Evolutionary conservation across 352 stramenopile species (phyloP).

Genomic region (Peronospora belbahrii): DNA sequence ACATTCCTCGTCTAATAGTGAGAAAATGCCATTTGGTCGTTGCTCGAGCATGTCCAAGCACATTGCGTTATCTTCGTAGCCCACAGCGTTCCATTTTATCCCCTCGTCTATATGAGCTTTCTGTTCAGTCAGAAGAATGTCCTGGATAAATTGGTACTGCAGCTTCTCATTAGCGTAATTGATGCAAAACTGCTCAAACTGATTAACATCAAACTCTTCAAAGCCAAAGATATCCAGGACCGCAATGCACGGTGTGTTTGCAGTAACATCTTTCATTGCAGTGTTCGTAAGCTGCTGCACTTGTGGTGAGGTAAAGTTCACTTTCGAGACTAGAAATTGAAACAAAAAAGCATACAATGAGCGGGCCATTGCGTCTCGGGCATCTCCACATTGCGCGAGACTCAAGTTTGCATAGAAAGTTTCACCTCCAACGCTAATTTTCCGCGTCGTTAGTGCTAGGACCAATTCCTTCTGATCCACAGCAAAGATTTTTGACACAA

Average conservation of each 20-base stretch:
- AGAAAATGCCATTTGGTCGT: conserved; percentile 67
- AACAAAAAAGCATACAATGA: conserved; percentile 82
- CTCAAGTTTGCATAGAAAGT: conserved; percentile 59
- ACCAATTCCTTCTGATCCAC: conserved; percentile 44
- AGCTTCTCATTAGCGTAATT: conserved; percentile 81
- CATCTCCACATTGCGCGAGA: conserved; percentile 54
- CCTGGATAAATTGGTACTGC: conserved; percentile 78
- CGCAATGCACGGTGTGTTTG: conserved; percentile 46
- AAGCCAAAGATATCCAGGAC: conserved; percentile 90
- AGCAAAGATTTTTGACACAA: conserved; percentile 34
- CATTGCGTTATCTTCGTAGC: conserved; percentile 66
- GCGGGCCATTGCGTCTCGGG: conserved; percentile 62
- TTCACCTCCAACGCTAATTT: conserved; percentile 63
- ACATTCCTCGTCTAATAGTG: conserved; percentile 81
- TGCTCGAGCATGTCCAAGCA: conserved; percentile 83
- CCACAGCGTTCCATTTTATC: conserved; percentile 54
- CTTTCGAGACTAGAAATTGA: conserved; percentile 69
- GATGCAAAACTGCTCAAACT: conserved; percentile 78
- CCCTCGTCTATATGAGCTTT: conserved; percentile 70
- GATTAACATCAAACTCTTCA: conserved; percentile 81
- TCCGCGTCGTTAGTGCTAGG: conserved; percentile 50
- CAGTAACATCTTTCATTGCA: conserved; percentile 13
- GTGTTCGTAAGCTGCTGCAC: conserved; percentile 4
- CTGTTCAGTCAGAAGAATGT: conserved; percentile 71
- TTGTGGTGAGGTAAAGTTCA: conserved; percentile 50